Conservation (phyloP, 805 yeast species). For the Nakazawaea peltata region DNA sequence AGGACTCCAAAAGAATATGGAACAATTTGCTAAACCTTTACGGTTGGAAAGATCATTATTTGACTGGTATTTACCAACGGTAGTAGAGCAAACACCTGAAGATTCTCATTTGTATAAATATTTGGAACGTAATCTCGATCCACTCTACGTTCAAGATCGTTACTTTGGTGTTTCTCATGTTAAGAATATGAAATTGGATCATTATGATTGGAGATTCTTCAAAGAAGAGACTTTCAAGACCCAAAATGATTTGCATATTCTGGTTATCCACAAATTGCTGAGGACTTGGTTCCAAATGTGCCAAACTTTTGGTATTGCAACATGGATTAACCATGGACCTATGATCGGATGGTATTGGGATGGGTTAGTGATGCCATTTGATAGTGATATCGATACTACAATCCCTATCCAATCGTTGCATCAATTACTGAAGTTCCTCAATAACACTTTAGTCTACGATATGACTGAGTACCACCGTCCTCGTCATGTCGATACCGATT, state of each 20-base stretch:
- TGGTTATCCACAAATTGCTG: conserved; percentile 23
- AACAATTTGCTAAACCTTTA: background rate
- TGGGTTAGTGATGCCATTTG: conserved; percentile 35
- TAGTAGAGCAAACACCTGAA: background rate
- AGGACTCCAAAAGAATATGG: background rate
- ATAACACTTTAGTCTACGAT: conserved; percentile 29
- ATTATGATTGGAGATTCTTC: conserved; percentile 29
- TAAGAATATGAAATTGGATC: conserved; percentile 23
- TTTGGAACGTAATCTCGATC: conserved; percentile 1
- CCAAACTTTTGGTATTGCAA: conserved; percentile 22
- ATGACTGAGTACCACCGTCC: conserved; percentile 17
- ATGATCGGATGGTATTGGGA: conserved; percentile 27
- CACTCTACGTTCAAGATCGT: background rate
- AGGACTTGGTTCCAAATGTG: conserved; percentile 30
- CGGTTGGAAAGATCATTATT: background rate
- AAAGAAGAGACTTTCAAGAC: conserved; percentile 14
- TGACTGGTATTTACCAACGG: conserved; percentile 4
- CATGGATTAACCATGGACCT: conserved; percentile 18
- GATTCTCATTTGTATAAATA: background rate
- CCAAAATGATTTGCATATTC: conserved; percentile 26
- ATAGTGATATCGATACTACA: conserved; percentile 31
- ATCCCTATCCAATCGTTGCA: conserved; percentile 33
- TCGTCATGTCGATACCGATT: conserved; percentile 6
- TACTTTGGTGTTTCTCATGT: conserved; percentile 6
- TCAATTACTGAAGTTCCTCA: conserved; percentile 23